These are phyloP conservation scores for Anthostomella pinea DNA, from an alignment of 2,329 filamentous ascomycete species.

Conservation along the genomic window DNA sequence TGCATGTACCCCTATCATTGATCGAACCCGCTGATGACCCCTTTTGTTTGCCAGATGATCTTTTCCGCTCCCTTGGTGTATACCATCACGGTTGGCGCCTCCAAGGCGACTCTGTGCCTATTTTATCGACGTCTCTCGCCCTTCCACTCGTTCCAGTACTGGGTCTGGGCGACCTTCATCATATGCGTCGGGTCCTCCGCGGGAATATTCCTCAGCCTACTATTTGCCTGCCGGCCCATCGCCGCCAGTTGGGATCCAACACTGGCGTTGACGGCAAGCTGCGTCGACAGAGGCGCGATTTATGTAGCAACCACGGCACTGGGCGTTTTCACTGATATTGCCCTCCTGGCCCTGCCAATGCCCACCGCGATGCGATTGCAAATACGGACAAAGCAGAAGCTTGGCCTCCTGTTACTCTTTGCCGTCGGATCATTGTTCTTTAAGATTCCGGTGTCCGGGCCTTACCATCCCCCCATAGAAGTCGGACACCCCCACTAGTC, in stretches of 20 bases:
- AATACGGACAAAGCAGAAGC: slow-evolving; percentile 6
- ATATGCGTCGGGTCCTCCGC: slow-evolving; percentile 4
- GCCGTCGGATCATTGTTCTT: slow-evolving; percentile 11
- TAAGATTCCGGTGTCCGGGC: too few species aligned
- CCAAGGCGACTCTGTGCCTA: slow-evolving; percentile 10
- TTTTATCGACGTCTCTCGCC: slow-evolving; percentile 14
- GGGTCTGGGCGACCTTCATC: slow-evolving; percentile 6
- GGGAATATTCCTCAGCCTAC: slow-evolving; percentile 8
- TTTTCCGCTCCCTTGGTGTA: neutral
- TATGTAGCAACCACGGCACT: slow-evolving; percentile 8
- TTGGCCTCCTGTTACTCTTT: slow-evolving; percentile 7
- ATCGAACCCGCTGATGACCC: too few species aligned
- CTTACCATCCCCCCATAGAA: too few species aligned
- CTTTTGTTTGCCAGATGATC: neutral
- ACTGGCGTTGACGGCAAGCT: neutral
- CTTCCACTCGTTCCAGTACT: slow-evolving; percentile 3
- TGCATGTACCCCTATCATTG: neutral
- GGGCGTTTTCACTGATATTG: slow-evolving; percentile 9
- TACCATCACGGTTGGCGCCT: slow-evolving; percentile 3
- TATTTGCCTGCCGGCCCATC: slow-evolving; percentile 12
- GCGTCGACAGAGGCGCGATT: slow-evolving; percentile 4
- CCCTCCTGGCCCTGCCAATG: slow-evolving; percentile 10
- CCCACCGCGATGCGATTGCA: slow-evolving; percentile 10
- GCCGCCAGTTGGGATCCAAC: slow-evolving; percentile 9
- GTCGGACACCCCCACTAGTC: too few species aligned